phyloP scores from a whole-genome alignment of 179 eudicot genomes.

The Beta macrorhiza region DNA sequence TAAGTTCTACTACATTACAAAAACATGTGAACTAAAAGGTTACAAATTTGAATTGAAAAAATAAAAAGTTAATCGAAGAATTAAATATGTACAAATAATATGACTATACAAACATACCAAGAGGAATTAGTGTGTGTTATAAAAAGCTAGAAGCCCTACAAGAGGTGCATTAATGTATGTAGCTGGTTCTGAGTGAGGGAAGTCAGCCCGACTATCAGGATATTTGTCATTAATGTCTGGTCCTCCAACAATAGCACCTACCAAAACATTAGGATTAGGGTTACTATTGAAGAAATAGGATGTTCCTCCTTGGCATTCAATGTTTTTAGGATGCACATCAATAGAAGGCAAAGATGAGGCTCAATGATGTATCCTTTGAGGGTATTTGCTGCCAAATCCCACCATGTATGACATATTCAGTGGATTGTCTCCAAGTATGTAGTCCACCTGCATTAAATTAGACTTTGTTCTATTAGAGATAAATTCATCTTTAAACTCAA shows the following conservation, averaged over 20 bases:
- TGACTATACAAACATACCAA: not conserved
- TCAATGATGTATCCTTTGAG: constrained; percentile 56
- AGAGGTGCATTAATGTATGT: constrained; percentile 65
- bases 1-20: not conserved
- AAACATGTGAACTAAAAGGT: not conserved
- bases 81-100: constrained; percentile 9
- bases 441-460: constrained; percentile 40
- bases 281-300: constrained; percentile 32
- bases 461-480: not conserved
- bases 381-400: constrained; percentile 53
- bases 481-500: not conserved
- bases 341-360: constrained; percentile 49
- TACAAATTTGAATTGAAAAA: not conserved
- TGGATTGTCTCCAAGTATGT: constrained; percentile 60
- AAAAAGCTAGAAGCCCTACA: constrained; percentile 53
- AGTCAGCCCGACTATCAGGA: constrained; percentile 38
- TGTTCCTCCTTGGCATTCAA: constrained; percentile 36
- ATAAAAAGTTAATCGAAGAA: not conserved
- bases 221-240: constrained; percentile 40
- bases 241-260: constrained; percentile 56
- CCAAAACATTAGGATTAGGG: constrained; percentile 42
- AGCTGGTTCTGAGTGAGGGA: constrained; percentile 46
- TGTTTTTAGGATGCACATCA: constrained; percentile 20
- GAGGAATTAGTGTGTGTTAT: constrained; percentile 27
- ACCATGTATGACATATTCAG: constrained; percentile 68